Percentiles rank a stretch among this genome's conserved stretches.
phyloP scores from a whole-genome alignment of 139 green algal species.

The Chlorella sorokiniana region DNA sequence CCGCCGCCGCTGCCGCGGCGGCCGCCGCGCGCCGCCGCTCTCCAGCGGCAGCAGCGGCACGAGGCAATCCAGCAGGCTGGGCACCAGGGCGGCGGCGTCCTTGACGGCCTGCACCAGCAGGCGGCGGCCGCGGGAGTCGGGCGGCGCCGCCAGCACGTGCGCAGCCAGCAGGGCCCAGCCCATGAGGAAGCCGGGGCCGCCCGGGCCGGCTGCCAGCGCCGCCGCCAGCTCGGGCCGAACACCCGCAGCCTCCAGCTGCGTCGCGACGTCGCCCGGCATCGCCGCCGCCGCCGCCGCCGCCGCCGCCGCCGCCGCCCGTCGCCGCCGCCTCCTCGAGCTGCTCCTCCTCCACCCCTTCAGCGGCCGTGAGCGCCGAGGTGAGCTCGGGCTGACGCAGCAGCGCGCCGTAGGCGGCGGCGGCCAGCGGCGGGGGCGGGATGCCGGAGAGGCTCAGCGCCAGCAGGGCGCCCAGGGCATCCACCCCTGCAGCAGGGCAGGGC shows the following conservation, averaged over 20 bases:
- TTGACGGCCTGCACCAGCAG: conserved; percentile 26
- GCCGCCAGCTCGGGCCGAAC: conserved; percentile 18
- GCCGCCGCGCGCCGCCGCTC: not conserved
- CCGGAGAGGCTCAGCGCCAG: conserved; percentile 30
- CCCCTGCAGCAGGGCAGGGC: conserved; percentile 20
- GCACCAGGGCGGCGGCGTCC: conserved; percentile 37
- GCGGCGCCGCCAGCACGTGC: conserved; percentile 36
- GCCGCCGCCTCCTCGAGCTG: conserved; percentile 26
- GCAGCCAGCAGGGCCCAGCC: conserved; percentile 45
- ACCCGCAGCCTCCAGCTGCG: conserved; percentile 22
- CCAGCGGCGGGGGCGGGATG: not conserved
- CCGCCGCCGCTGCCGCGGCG: not conserved
- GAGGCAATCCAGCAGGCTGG: conserved; percentile 35
- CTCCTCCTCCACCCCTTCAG: conserved; percentile 19
- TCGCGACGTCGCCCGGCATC: not conserved
- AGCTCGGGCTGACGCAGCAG: conserved; percentile 54
- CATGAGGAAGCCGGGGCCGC: conserved; percentile 12
- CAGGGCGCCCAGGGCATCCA: conserved; percentile 35
- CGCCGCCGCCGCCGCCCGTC: not conserved
- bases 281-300: not conserved
- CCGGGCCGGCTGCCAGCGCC: not conserved
- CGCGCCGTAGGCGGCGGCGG: conserved; percentile 35
- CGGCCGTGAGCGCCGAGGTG: conserved; percentile 23
- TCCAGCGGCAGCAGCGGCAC: conserved; percentile 36
- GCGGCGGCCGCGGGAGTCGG: conserved; percentile 24